Base-by-base conservation (phyloP, 257 asterid species). In the Solanum neorickii region DNA sequence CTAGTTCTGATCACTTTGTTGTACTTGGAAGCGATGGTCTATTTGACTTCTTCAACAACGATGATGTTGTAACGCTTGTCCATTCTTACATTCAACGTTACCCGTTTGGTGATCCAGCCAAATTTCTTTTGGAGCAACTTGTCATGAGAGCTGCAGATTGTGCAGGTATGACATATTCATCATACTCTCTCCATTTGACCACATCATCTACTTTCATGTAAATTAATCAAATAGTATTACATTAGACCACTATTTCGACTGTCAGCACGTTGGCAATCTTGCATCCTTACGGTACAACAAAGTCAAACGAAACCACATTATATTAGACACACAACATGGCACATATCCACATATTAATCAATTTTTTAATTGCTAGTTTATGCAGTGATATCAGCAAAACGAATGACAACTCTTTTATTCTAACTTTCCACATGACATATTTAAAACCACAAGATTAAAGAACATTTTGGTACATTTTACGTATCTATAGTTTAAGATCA, bases 1-100 rank as follows among this genome's bases (percentile, higher is more conserved):
- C 98, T 1, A 91, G 93, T 73, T 88, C 92, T 1, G 99, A 97
- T 90, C 95, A 92, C 87, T 95, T 97, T 73, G 96, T 94, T 80
- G 94, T 97, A 59, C 95, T 95, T 12, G 99, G 98, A 33, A 97
- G 99, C 41, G 99, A 97, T 68, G 98, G 99, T 87, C 91, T 97
- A 86, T 97, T 97, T 65, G 99, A 97, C 91, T 97, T 97, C 92
- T 95, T 97, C 91, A 93, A 90, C 93, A 97, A 97, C 21, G 93
- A 96, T 52, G 99, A 97, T 84, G 92, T 94, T 37, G 95, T 96
- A 56, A 90, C 90, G 87, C 98, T 94, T 52, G 98, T 94, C 12
- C 91, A 90, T 89, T 92, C 94, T 39, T 95, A 94, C 65, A 90
- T 94, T 42, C 83, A 73, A 56, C 87, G 69, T 69, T 89, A 95